Conservation (phyloP, 768 basidiomycete genomes). For the Suillus lakei region DNA sequence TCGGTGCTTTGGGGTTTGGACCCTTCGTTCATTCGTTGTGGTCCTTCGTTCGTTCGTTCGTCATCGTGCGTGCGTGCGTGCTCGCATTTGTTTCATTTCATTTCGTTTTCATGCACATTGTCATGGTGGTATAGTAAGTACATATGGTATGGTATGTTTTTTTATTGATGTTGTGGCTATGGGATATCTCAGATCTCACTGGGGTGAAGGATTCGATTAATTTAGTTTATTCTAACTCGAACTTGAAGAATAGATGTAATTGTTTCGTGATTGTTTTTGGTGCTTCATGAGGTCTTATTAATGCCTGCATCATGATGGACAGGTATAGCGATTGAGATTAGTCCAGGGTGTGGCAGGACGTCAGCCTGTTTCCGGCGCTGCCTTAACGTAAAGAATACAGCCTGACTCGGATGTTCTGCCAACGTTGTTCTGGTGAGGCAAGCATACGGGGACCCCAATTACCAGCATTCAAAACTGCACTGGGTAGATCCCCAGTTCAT, state of each 20-base stretch:
- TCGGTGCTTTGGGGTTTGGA: neutral
- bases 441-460: too few species aligned
- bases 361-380: too few species aligned
- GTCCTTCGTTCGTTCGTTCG: neutral
- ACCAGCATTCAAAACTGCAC: too few species aligned
- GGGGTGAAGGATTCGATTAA: neutral
- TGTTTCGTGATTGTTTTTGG: too few species aligned
- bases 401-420: too few species aligned
- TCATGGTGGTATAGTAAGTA: neutral
- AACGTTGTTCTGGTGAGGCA: too few species aligned
- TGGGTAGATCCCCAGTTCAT: too few species aligned
- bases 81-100: neutral
- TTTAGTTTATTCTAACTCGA: constrained; percentile 1
- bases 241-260: constrained; percentile 7
- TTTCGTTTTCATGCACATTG: neutral
- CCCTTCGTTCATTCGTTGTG: neutral
- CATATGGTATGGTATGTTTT: neutral
- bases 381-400: too few species aligned
- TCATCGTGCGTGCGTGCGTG: neutral
- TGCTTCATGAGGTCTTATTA: too few species aligned
- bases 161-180: neutral
- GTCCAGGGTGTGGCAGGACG: too few species aligned
- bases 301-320: too few species aligned
- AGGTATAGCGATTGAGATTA: too few species aligned
- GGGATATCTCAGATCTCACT: neutral